Conservation (phyloP, 1,139 yeast genomes). For the Suhomyces atakaporum region DNA sequence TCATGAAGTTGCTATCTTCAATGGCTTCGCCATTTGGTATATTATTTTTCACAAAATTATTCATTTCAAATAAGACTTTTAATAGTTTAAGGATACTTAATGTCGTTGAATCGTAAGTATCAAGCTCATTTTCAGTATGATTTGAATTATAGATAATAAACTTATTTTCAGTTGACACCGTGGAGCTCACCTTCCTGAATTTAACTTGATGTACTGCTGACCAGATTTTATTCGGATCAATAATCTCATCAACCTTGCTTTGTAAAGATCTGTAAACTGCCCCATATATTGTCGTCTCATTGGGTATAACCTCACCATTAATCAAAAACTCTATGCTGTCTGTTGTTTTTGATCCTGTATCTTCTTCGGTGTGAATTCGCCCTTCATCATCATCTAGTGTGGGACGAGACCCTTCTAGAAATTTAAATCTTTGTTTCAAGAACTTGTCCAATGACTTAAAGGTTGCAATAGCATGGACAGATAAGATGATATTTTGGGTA, state of each 20-base stretch:
- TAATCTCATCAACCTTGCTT: constrained; percentile 36
- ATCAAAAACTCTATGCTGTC: constrained; percentile 59
- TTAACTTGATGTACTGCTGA: constrained; percentile 52
- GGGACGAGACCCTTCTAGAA: constrained; percentile 25
- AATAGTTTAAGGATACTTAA: constrained; percentile 57
- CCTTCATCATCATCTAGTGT: not conserved
- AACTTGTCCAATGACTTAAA: constrained; percentile 72
- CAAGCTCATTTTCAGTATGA: constrained; percentile 35
- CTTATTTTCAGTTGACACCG: constrained; percentile 18
- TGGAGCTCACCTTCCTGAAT: constrained; percentile 43
- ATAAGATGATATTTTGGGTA: constrained; percentile 49
- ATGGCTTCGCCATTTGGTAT: constrained; percentile 22
- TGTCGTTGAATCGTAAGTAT: constrained; percentile 46
- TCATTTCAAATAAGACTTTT: constrained; percentile 53
- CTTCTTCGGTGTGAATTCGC: constrained; percentile 14
- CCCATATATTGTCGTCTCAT: constrained; percentile 77
- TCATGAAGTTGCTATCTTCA: constrained; percentile 56
- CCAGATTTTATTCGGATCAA: constrained; percentile 61
- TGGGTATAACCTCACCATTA: constrained; percentile 62
- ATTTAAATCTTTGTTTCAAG: constrained; percentile 39
- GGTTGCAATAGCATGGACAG: constrained; percentile 91
- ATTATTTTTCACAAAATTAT: constrained; percentile 34
- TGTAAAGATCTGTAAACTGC: constrained; percentile 65
- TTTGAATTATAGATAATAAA: constrained; percentile 17
- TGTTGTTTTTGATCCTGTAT: constrained; percentile 8